Percentiles rank a stretch among this genome's conserved stretches.
Evolutionary conservation across 1,284 basidiomycete genomes (phyloP).

Genomic region (Pterulicium gracile): DNA sequence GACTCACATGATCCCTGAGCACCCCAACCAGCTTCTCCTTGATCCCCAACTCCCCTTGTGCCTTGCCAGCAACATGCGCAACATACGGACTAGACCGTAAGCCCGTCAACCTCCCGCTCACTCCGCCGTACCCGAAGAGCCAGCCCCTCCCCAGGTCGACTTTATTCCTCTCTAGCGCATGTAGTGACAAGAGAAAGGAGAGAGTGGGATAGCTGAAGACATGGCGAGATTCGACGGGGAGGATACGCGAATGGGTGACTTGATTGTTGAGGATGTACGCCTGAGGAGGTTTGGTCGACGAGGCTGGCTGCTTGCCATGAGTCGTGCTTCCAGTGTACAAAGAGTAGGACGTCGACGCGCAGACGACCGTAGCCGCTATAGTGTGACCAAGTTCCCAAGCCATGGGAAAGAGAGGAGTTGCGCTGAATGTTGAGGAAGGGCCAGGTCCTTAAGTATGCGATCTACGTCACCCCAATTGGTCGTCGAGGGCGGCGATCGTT

Average conservation of each 20-base stretch:
- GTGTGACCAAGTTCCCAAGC: no score
- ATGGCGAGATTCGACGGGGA: conserved; percentile 42
- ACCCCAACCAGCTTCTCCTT: conserved; percentile 28
- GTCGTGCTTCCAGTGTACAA: no score
- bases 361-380: no score
- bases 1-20: conserved; percentile 21
- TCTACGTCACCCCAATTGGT: no score
- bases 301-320: no score
- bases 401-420: no score
- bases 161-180: conserved; percentile 37
- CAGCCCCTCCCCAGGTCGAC: conserved; percentile 41
- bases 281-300: no score
- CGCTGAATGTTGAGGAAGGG: no score
- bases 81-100: conserved; percentile 40
- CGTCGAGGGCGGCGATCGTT: no score
- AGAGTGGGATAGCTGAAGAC: conserved; percentile 58
- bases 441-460: no score
- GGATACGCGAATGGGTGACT: conserved; percentile 46
- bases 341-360: no score
- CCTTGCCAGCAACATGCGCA: conserved; percentile 13
- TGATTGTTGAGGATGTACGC: conserved; percentile 42
- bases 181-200: conserved; percentile 48
- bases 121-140: conserved; percentile 41
- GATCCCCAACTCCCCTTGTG: conserved; percentile 17
- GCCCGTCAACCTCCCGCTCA: conserved; percentile 34